phyloP scores from a whole-genome alignment of 225 moss, liverwort and hornwort genomes.

The Pseudisothecium myosuroides region DNA sequence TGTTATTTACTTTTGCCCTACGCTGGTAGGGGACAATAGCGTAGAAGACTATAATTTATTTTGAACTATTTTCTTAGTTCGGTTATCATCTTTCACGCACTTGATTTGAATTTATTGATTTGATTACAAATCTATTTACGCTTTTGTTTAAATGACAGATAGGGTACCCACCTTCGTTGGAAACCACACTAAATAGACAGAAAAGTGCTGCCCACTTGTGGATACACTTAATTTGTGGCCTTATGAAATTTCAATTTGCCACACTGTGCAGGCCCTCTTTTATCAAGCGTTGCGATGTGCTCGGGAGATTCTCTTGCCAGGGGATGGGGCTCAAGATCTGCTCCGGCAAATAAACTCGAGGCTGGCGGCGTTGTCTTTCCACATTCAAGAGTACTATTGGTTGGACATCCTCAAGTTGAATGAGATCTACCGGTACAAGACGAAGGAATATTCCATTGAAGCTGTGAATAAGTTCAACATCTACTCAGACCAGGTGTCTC shows the following conservation, averaged over 20 bases:
- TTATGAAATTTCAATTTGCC: not conserved
- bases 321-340: constrained; percentile 55
- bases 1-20: not conserved
- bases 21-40: not conserved
- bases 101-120: not conserved
- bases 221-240: not conserved
- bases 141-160: not conserved
- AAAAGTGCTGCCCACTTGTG: not conserved
- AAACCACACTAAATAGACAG: not conserved
- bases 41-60: not conserved
- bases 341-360: constrained; percentile 47
- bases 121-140: not conserved
- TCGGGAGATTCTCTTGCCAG: constrained; percentile 66
- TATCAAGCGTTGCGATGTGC: constrained; percentile 80
- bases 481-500: constrained; percentile 84
- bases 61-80: not conserved
- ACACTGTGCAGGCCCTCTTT: constrained; percentile 57
- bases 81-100: not conserved
- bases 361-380: constrained; percentile 68
- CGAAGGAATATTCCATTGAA: constrained; percentile 81
- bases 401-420: constrained; percentile 70
- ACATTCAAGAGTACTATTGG: constrained; percentile 95
- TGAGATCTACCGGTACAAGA: constrained; percentile 82
- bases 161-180: not conserved
- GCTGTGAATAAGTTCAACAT: constrained; percentile 97